Percentiles rank a stretch among this genome's conserved stretches.
These are phyloP conservation scores for Cucumis melo DNA, from an alignment of 306 rosid species.

Conservation along the genomic window DNA sequence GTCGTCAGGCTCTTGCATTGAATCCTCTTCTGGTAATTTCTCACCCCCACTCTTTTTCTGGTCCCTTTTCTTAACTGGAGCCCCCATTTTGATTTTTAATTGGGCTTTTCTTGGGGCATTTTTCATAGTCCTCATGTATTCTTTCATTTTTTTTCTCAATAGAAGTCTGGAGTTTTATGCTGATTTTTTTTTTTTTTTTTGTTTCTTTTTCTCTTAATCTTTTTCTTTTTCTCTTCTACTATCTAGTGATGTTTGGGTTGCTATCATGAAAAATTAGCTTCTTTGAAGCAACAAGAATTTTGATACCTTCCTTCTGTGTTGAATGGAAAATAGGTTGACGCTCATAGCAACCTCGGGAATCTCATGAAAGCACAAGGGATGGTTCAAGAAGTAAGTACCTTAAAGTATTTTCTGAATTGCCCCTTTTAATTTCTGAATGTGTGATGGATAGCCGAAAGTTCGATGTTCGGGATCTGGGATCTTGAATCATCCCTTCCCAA, in stretches of 20 bases:
- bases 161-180: neutral
- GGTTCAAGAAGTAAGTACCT: slow-evolving; percentile 78
- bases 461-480: neutral
- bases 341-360: slow-evolving; percentile 56
- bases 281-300: neutral
- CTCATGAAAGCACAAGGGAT: slow-evolving; percentile 52
- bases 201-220: neutral
- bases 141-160: neutral
- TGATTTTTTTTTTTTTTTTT: neutral
- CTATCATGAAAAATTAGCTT: neutral
- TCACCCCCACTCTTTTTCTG: neutral
- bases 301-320: slow-evolving; percentile 7
- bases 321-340: slow-evolving; percentile 38
- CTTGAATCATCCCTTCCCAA: neutral
- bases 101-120: neutral
- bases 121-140: neutral
- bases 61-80: neutral
- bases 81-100: neutral
- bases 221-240: too few relatives aligned
- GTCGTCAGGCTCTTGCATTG: slow-evolving; percentile 93
- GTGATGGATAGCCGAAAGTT: slow-evolving; percentile 6
- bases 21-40: slow-evolving; percentile 73
- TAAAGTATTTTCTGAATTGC: neutral
- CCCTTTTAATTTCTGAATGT: neutral
- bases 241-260: neutral